Base-by-base conservation (phyloP, 2,329 filamentous ascomycete species). In the Aspergillus calidoustus region DNA sequence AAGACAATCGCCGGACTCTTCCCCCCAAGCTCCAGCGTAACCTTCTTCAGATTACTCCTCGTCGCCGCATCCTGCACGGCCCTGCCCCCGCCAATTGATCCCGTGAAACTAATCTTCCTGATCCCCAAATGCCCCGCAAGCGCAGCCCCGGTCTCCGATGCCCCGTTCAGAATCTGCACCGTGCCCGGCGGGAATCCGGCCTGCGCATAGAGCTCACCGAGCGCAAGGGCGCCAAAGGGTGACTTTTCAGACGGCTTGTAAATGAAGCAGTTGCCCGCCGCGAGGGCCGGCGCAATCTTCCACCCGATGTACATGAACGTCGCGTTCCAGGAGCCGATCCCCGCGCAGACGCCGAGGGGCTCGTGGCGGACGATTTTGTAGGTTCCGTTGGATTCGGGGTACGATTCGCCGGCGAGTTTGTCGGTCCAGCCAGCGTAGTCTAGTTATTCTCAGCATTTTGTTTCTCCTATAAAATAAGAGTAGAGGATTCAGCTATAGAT, bases 111-210 rank as follows among this genome's bases (percentile, higher is more conserved):
- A 55, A 77, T 67, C 64, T 75, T 76, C 31, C 59, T 52, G n/a
- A 76, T 68, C 1, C 62, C 54, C 54, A 64, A 62, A 51, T 76
- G 73, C 1, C 72, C 73, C 2, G 80, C 79, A 66, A 83, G 76
- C 1, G 80, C 70, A 1, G 76, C 76, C 56, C 66, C 74, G 2
- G 71, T 68, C 9, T 43, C 53, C 15, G 67, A 67, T 17, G 57
- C 68, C 5, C 75, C 74, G 13, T 66, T 67, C 2, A 82, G 48
- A 28, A 82, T 64, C 60, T 82, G 74, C 47, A 82, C 71, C 0
- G 81, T 79, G 1, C 81, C 80, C 0, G 78, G 74, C 0, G 80
- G 80, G 59, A 83, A 79, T 1, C 80, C 80, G 4, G 80, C 80
- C 59, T 78, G 69, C 31, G 70, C 68, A 59, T 79, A 72, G 19